Percentiles rank a stretch among this genome's conserved stretches.
These are phyloP conservation scores for Echites panduratus DNA, from an alignment of 257 asterid genomes.

Conservation along the genomic window DNA sequence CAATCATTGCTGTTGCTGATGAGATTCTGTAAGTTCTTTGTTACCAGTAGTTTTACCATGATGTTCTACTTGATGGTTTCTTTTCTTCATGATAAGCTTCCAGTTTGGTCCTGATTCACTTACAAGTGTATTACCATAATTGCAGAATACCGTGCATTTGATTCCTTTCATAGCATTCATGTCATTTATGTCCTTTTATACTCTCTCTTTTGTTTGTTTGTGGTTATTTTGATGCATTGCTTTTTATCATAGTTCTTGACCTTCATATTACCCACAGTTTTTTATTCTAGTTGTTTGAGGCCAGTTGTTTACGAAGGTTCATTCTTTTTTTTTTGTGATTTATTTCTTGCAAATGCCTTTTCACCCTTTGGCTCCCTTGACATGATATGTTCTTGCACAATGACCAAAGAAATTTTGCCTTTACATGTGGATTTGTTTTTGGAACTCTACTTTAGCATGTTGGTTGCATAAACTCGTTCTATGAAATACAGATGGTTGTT, in stretches of 20 bases:
- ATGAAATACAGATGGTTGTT: not conserved
- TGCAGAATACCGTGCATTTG: not conserved
- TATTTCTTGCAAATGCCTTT: not conserved
- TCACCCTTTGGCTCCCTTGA: not conserved
- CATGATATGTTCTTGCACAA: not conserved
- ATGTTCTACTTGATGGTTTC: not conserved
- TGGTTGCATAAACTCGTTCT: not conserved
- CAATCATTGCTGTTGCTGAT: conserved; percentile 78
- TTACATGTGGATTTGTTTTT: not conserved
- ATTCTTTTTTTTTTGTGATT: not conserved
- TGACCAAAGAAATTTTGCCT: not conserved
- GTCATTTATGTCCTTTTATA: not conserved
- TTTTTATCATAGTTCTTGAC: not conserved
- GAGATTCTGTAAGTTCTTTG: conserved; percentile 79
- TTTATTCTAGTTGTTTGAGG: not conserved
- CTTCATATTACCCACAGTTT: not conserved
- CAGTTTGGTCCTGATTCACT: not conserved
- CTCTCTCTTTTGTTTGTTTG: not conserved
- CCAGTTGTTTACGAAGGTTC: not conserved
- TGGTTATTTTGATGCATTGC: not conserved
- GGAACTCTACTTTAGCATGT: not conserved
- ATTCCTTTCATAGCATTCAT: not conserved
- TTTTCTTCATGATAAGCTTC: not conserved
- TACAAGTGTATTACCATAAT: not conserved
- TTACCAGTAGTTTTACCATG: not conserved